A percentile compares a stretch with the other conserved stretches of the same genome.
These are phyloP conservation scores for Plasmodium berghei DNA, from an alignment of 169 alveolate genomes.

Conservation along the genomic window DNA sequence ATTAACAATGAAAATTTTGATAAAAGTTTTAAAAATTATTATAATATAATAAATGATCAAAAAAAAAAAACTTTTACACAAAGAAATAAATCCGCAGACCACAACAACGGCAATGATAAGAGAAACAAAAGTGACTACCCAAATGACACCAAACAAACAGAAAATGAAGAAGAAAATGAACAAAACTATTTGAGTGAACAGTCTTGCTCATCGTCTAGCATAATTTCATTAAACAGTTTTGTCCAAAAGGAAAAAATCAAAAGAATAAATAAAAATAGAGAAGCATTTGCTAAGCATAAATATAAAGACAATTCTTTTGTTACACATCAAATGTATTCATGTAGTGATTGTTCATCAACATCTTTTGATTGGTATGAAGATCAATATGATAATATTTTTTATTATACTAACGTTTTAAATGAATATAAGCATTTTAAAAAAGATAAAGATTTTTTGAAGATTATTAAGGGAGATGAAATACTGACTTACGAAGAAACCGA, in stretches of 20 bases:
- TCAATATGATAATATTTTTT: conserved; percentile 40
- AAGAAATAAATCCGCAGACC: neutral
- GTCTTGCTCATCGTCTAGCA: conserved; percentile 68
- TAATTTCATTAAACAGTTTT: conserved; percentile 60
- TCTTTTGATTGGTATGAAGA: conserved; percentile 63
- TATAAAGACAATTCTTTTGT: conserved; percentile 50
- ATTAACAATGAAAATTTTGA: conserved; percentile 52
- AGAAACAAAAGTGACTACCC: neutral
- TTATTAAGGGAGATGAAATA: neutral
- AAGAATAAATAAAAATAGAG: conserved; percentile 55
- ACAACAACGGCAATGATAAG: neutral
- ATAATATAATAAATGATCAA: neutral
- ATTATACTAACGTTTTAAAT: conserved; percentile 32
- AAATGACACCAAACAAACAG: neutral
- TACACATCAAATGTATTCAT: conserved; percentile 27
- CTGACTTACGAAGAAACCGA: no score
- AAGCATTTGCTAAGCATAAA: conserved; percentile 58
- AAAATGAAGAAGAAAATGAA: neutral
- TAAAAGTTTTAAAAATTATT: conserved; percentile 23
- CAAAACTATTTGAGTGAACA: conserved; percentile 37
- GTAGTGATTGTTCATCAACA: conserved; percentile 74
- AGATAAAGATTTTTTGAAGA: neutral
- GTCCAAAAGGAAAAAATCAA: conserved; percentile 13
- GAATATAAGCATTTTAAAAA: conserved; percentile 35
- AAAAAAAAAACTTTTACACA: neutral